Evolutionary conservation across 23 red algal species (phyloP).

Genomic region (Gracilaria gracilis): DNA sequence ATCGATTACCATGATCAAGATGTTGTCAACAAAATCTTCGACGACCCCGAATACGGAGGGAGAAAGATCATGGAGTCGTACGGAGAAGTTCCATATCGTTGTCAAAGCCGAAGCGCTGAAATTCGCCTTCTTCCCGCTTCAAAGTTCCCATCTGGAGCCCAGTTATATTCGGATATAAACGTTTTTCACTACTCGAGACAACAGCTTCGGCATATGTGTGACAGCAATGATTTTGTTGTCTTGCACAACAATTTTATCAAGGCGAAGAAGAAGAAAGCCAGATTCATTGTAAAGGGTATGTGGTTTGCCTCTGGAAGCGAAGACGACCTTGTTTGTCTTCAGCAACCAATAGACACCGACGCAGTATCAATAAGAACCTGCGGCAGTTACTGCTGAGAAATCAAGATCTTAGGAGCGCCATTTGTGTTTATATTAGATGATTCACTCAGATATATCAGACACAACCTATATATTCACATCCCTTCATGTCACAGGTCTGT

Average conservation of each 20-base stretch:
- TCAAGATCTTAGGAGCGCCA: not conserved
- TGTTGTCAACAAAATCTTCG: slow-evolving; percentile 64
- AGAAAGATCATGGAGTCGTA: slow-evolving; percentile 23
- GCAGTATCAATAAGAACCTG: slow-evolving; percentile 19
- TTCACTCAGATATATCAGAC: too few relatives aligned
- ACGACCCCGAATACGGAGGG: slow-evolving; percentile 30
- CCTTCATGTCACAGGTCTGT: too few relatives aligned
- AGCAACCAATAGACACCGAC: slow-evolving; percentile 8
- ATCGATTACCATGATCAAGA: slow-evolving; percentile 61
- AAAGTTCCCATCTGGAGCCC: slow-evolving; percentile 42
- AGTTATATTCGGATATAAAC: slow-evolving; percentile 5
- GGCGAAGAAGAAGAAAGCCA: slow-evolving; percentile 56
- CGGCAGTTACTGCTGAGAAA: slow-evolving; percentile 39
- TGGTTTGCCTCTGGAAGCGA: slow-evolving; percentile 33
- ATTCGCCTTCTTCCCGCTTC: slow-evolving; percentile 50
- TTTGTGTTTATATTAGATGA: too few relatives aligned
- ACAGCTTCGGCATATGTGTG: slow-evolving; percentile 25
- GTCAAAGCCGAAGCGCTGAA: slow-evolving; percentile 41
- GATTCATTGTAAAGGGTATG: slow-evolving; percentile 46
- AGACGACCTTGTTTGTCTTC: slow-evolving; percentile 25
- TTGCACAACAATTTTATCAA: slow-evolving; percentile 60
- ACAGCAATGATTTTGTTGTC: slow-evolving; percentile 20
- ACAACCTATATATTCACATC: too few relatives aligned
- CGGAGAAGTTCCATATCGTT: slow-evolving; percentile 37
- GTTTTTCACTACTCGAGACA: slow-evolving; percentile 38